phyloP scores from a whole-genome alignment of 2,329 filamentous ascomycete genomes.

The Hypoxylon sp. region DNA sequence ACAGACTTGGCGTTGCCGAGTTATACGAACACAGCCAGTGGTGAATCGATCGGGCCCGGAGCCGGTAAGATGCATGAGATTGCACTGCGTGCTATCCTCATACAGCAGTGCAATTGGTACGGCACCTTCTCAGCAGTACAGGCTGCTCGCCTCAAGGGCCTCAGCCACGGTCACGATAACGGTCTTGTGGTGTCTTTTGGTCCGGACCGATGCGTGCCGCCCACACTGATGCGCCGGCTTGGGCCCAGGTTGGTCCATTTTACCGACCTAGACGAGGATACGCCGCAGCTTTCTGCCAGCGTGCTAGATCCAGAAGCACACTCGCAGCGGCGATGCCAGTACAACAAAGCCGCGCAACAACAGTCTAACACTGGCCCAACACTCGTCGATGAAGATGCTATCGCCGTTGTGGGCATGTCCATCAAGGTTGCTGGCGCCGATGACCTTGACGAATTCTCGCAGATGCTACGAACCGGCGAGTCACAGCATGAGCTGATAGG shows the following conservation, averaged over 20 bases:
- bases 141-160: background rate
- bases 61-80: background rate
- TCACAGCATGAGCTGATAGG: slow-evolving; percentile 53
- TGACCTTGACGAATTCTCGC: slow-evolving; percentile 54
- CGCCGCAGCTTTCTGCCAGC: slow-evolving; percentile 4
- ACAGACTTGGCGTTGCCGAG: slow-evolving; percentile 8
- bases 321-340: background rate
- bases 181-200: slow-evolving; percentile 53
- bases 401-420: slow-evolving; percentile 59
- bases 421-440: slow-evolving; percentile 55
- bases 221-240: slow-evolving; percentile 35
- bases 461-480: slow-evolving; percentile 49
- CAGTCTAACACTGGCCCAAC: background rate
- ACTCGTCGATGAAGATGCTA: slow-evolving; percentile 33
- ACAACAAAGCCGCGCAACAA: background rate
- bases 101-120: slow-evolving; percentile 19
- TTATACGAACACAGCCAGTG: background rate
- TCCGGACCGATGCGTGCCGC: slow-evolving; percentile 56
- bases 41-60: background rate
- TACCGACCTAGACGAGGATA: slow-evolving; percentile 13
- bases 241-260: slow-evolving; percentile 19
- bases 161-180: background rate
- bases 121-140: slow-evolving; percentile 9
- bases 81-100: slow-evolving; percentile 13
- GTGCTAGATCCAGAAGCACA: slow-evolving; percentile 4